Evolutionary conservation across 164 flowering plant species (phyloP).

Genomic region (Kalanchoe fedtschenkoi): DNA sequence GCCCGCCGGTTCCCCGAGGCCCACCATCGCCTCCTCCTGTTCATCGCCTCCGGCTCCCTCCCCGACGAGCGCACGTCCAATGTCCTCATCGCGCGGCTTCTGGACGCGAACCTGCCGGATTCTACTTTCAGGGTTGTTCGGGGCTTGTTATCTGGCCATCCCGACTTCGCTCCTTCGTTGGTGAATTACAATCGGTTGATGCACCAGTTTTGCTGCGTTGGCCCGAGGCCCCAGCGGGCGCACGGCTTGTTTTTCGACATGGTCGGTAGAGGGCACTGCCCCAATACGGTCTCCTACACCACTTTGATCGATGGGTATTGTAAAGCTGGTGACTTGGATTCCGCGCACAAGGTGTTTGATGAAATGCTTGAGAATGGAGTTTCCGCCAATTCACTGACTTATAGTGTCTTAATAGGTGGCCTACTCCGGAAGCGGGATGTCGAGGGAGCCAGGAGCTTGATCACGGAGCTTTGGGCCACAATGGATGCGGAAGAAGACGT

Average conservation of each 20-base stretch:
- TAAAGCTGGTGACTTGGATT: slow-evolving; percentile 31
- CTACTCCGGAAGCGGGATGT: slow-evolving; percentile 35
- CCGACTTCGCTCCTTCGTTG: too few species aligned
- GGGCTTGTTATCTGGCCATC: slow-evolving; percentile 23
- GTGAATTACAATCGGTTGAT: too few species aligned
- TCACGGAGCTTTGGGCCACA: slow-evolving; percentile 45
- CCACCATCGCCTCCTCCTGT: too few species aligned
- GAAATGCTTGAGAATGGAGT: slow-evolving; percentile 64
- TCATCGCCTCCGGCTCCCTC: too few species aligned
- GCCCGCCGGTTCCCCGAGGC: too few species aligned
- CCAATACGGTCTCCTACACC: slow-evolving; percentile 59
- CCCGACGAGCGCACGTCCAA: too few species aligned
- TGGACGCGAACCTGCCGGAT: slow-evolving; percentile 32
- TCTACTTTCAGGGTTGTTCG: slow-evolving; percentile 27
- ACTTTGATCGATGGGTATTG: slow-evolving; percentile 56
- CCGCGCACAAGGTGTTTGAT: slow-evolving; percentile 52
- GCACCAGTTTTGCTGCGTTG: too few species aligned
- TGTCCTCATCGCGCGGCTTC: slow-evolving; percentile 65
- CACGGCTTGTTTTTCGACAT: slow-evolving; percentile 46
- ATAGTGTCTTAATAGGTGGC: slow-evolving; percentile 56
- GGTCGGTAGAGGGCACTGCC: slow-evolving; percentile 44
- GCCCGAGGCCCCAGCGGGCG: slow-evolving; percentile 33
- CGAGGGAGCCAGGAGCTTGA: slow-evolving; percentile 32
- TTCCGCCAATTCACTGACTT: slow-evolving; percentile 55
- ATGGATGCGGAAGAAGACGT: slow-evolving; percentile 46